Conservation (phyloP, 2,329 filamentous ascomycete genomes). For the Pezicula neosporulosa region DNA sequence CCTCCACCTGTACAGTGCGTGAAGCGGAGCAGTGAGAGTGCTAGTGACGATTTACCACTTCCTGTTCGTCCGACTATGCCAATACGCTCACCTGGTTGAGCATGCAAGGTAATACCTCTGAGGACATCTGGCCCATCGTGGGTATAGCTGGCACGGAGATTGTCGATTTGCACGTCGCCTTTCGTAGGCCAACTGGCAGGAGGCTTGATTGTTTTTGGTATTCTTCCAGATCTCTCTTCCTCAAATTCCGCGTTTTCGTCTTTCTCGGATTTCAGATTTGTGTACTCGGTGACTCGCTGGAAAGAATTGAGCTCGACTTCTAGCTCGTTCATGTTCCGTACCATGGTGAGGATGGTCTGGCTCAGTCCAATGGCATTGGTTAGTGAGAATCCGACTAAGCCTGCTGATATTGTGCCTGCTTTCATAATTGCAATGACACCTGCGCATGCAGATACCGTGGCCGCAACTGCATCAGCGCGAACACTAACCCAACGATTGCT, state of each 20-base stretch:
- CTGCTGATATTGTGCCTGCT: not conserved
- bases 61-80: constrained; percentile 2
- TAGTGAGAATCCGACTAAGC: not conserved
- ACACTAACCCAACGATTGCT: constrained; percentile 56
- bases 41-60: constrained; percentile 35
- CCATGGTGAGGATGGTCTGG: constrained; percentile 6
- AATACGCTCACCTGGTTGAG: not conserved
- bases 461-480: constrained; percentile 35
- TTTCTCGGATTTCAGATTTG: not conserved
- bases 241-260: not conserved
- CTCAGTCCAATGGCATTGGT: constrained; percentile 22
- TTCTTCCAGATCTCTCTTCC: not conserved
- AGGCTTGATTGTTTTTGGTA: not conserved
- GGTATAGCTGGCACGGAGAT: constrained; percentile 19
- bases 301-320: constrained; percentile 11
- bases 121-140: constrained; percentile 23
- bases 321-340: constrained; percentile 14
- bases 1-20: constrained; percentile 37
- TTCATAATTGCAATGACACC: not conserved
- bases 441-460: not conserved
- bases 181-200: not conserved
- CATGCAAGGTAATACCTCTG: not conserved
- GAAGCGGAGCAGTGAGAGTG: constrained; percentile 44
- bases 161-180: not conserved
- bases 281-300: not conserved